Evolutionary conservation across 768 basidiomycete genomes (phyloP).

Genomic region (Pleurotus giganteus): DNA sequence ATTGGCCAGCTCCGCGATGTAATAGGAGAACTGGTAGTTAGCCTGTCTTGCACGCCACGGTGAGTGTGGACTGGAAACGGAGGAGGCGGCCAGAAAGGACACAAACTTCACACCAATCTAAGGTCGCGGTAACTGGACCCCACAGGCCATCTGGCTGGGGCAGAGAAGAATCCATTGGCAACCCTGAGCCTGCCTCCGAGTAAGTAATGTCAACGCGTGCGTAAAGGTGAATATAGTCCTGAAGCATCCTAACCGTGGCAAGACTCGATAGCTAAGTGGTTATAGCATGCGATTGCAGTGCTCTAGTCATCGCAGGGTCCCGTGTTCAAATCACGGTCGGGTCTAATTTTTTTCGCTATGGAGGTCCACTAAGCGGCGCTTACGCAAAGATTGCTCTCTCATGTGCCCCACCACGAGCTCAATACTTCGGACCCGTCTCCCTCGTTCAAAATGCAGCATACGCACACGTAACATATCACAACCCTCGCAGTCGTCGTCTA

Average conservation of each 20-base stretch:
- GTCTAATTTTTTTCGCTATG: conserved; percentile 26
- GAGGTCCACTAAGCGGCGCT: not conserved
- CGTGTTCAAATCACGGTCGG: conserved; percentile 59
- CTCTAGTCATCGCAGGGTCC: conserved; percentile 41
- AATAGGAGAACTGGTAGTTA: conserved; percentile 77
- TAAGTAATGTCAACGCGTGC: not conserved
- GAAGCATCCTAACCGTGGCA: not conserved
- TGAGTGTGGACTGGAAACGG: not conserved
- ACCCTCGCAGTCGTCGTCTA: conserved; percentile 23
- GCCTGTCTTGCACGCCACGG: conserved; percentile 33
- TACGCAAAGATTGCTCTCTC: not conserved
- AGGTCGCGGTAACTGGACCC: conserved; percentile 66
- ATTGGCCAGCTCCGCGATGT: conserved; percentile 78
- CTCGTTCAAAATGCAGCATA: not conserved
- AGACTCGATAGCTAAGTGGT: conserved; percentile 22
- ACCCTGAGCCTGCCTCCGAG: no score
- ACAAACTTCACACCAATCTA: conserved; percentile 80
- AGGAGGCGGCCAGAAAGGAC: conserved; percentile 8
- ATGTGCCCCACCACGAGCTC: conserved; percentile 8
- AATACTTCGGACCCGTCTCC: conserved; percentile 1
- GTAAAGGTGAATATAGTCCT: no score
- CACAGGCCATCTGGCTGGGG: conserved; percentile 37
- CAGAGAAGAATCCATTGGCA: not conserved
- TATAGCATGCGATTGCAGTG: conserved; percentile 56
- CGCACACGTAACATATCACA: not conserved